These are phyloP conservation scores for Saposhnikovia divaricata DNA, from an alignment of 129 eudicot species.

Conservation along the genomic window DNA sequence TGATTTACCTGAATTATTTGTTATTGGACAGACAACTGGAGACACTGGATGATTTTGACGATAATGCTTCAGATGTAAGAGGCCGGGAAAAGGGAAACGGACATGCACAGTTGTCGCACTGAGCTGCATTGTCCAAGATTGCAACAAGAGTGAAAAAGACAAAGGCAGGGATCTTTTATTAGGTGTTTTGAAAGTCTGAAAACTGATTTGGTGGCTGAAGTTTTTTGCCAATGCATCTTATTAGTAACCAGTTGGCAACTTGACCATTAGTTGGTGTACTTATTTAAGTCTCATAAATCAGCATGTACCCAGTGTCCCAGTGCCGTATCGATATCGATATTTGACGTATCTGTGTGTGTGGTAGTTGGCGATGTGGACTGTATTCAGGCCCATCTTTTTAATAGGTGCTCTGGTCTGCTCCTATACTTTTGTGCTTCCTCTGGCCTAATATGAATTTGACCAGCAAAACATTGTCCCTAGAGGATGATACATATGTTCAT, in stretches of 20 bases:
- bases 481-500: neutral
- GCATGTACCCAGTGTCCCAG: neutral
- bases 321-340: neutral
- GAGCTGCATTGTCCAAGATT: constrained; percentile 41
- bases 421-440: neutral
- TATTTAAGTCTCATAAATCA: neutral
- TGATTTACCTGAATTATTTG: neutral
- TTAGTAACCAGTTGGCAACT: neutral
- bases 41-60: constrained; percentile 84
- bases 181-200: neutral
- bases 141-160: constrained; percentile 32
- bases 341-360: neutral
- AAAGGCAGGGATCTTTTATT: constrained; percentile 36
- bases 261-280: neutral
- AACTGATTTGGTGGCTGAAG: neutral
- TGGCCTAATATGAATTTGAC: neutral
- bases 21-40: constrained; percentile 52
- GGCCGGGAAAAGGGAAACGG: constrained; percentile 8
- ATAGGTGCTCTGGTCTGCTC: neutral
- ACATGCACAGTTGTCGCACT: constrained; percentile 12
- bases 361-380: neutral
- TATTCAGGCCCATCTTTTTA: neutral
- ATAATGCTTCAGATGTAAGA: constrained; percentile 44
- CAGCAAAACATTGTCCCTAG: neutral
- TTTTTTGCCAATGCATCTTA: neutral